Percentiles rank a stretch among this genome's conserved stretches.
Evolutionary conservation across 805 yeast genomes (phyloP).

Genomic region (Yamadazyma sp.): DNA sequence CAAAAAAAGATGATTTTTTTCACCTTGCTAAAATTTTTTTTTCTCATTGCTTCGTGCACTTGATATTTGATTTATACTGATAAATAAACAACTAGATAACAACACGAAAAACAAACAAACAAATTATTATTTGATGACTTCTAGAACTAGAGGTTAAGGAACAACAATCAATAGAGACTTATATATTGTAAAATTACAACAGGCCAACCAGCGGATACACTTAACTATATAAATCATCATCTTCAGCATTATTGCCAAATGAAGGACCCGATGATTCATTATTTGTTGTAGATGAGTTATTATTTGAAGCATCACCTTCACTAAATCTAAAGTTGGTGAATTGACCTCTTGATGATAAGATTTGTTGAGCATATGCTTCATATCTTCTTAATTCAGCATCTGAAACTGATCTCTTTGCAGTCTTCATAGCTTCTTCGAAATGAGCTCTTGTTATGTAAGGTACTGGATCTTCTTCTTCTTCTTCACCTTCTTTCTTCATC

Average conservation of each 20-base stretch:
- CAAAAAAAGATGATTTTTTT: no score
- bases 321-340: constrained; percentile 85
- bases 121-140: no score
- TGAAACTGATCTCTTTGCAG: constrained; percentile 95
- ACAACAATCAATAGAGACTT: no score
- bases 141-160: no score
- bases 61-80: no score
- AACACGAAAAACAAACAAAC: no score
- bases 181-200: no score
- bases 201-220: neutral
- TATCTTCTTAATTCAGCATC: constrained; percentile 98
- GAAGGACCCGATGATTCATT: constrained; percentile 33
- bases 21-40: no score
- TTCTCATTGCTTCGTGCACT: no score
- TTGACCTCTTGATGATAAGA: constrained; percentile 95
- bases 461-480: constrained; percentile 86
- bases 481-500: constrained; percentile 49
- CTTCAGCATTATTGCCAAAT: constrained; percentile 50
- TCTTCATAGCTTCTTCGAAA: constrained; percentile 99
- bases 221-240: constrained; percentile 64
- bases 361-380: constrained; percentile 96
- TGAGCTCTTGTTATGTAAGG: constrained; percentile 93
- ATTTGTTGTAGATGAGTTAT: constrained; percentile 22
- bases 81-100: no score
- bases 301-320: constrained; percentile 33